Conservation (phyloP, 2,329 filamentous ascomycete genomes). For the Macroventuria anomochaeta region DNA sequence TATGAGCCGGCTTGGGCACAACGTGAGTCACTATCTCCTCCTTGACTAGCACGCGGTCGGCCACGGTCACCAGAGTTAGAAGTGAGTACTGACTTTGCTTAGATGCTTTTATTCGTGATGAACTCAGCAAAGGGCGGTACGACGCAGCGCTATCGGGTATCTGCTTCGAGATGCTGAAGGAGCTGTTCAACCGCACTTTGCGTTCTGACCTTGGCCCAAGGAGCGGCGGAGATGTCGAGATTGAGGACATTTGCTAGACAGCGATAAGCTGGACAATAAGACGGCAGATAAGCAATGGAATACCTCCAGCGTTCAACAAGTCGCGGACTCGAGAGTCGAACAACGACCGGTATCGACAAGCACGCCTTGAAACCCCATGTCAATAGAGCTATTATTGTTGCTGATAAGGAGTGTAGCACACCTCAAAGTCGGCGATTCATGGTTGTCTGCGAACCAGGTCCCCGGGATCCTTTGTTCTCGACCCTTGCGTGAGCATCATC, state of each 20-base stretch:
- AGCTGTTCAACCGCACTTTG: slow-evolving; percentile 80
- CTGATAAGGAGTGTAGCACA: neutral
- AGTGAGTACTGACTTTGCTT: too few relatives aligned
- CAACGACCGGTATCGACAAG: too few relatives aligned
- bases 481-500: neutral
- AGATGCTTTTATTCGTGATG: slow-evolving; percentile 91
- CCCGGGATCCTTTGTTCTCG: slow-evolving; percentile 3
- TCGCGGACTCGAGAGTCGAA: too few relatives aligned
- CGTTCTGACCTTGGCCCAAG: slow-evolving; percentile 78
- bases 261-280: neutral
- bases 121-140: slow-evolving; percentile 91
- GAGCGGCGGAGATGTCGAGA: slow-evolving; percentile 65
- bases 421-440: neutral
- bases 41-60: too few relatives aligned
- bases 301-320: too few relatives aligned
- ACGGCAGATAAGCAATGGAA: too few relatives aligned
- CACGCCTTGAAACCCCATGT: too few relatives aligned
- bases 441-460: neutral
- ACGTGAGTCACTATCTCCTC: slow-evolving; percentile 56
- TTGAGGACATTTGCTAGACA: slow-evolving; percentile 71
- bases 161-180: slow-evolving; percentile 88
- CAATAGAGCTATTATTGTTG: neutral
- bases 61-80: too few relatives aligned
- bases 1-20: slow-evolving; percentile 94
- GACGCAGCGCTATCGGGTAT: slow-evolving; percentile 85